Evolutionary conservation across 2,329 filamentous ascomycete genomes (phyloP), one percentile per base, ranked within the genome.

Genomic region (Trichoderma sp.): DNA sequence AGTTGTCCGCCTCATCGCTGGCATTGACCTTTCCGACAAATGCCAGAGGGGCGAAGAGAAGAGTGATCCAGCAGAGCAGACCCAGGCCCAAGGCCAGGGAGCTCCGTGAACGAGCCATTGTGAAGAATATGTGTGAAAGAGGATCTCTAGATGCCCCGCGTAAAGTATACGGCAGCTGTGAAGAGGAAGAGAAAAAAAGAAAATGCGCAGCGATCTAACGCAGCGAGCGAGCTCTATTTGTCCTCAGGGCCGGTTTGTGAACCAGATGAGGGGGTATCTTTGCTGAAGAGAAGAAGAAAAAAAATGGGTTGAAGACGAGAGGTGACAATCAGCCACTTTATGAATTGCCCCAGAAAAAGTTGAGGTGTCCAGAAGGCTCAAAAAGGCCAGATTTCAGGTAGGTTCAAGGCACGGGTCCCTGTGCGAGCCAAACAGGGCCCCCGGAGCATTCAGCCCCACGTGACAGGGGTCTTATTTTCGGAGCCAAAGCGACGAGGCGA

Each of bases 21-120:
- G 92, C 90, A 78, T 88, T 85, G 73, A 91, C 95, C 76, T 91
- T 88, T 84, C 92, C 90, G 77, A 97, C 89, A 80, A 98, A 92
- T 75, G 94, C 92, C 80, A 97, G 87, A 77, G 95, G 94, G 75
- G 92, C 90, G 79, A 99, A 93, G 76, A 98, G 90, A 75, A 97
- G 90, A 81, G 94, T 90, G 79, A 98, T 92, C 87, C 97, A 98
- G 85, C 95, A 91, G 84, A 97, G 86, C 81, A 96, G 85, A 89
- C 94, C 94, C 88, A 98, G 87, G 91, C 91, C 86, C 86, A 95
- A 82, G 88, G 90, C 88, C 88, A 92, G 86, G 84, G 89, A 87
- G 86, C 88, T 87, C 86, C 88, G 84, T 81, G 90, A 91, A 79
- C 84, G 83, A 83, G 85, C 84, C 85, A 87, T 87, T 76, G 78